Evolutionary conservation across 768 basidiomycete species (phyloP).

Genomic region (Plicaturopsis crispa): DNA sequence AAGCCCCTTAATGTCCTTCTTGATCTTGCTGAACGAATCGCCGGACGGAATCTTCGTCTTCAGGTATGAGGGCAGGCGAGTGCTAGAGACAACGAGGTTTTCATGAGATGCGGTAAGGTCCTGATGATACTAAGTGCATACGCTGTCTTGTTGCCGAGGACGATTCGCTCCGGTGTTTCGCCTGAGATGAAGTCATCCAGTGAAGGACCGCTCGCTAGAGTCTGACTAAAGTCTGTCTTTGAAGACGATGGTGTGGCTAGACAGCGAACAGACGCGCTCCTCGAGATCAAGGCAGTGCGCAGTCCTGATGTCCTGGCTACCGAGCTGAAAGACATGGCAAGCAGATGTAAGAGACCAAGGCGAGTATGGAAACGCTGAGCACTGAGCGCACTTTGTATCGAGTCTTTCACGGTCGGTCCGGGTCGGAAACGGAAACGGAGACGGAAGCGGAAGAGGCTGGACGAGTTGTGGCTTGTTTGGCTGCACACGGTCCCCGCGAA

Average conservation of each 20-base stretch:
- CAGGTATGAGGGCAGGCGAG: slow-evolving; percentile 78
- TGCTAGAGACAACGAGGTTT: slow-evolving; percentile 40
- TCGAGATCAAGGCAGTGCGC: no score
- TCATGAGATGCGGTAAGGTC: no score
- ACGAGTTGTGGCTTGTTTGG: no score
- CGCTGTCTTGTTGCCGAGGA: slow-evolving; percentile 68
- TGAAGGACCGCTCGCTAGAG: slow-evolving; percentile 58
- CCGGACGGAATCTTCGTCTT: slow-evolving; percentile 93
- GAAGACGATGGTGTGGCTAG: slow-evolving; percentile 41
- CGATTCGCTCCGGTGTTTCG: slow-evolving; percentile 46
- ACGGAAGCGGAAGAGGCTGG: no score
- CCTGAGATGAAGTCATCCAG: slow-evolving; percentile 79
- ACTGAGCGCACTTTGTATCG: no score
- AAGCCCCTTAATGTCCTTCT: slow-evolving; percentile 89
- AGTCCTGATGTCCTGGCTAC: slow-evolving; percentile 6
- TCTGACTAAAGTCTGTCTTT: slow-evolving; percentile 36
- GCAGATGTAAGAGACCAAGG: no score
- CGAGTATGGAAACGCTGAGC: no score
- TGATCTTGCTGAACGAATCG: slow-evolving; percentile 83
- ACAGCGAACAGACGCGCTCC: slow-evolving; percentile 28
- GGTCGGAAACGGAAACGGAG: no score
- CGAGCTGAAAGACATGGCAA: slow-evolving; percentile 7
- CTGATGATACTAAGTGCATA: no score
- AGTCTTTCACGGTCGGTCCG: no score
- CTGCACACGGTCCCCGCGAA: no score